Conservation (phyloP, 106 monocot species). For the Amphibolis antarctica region DNA sequence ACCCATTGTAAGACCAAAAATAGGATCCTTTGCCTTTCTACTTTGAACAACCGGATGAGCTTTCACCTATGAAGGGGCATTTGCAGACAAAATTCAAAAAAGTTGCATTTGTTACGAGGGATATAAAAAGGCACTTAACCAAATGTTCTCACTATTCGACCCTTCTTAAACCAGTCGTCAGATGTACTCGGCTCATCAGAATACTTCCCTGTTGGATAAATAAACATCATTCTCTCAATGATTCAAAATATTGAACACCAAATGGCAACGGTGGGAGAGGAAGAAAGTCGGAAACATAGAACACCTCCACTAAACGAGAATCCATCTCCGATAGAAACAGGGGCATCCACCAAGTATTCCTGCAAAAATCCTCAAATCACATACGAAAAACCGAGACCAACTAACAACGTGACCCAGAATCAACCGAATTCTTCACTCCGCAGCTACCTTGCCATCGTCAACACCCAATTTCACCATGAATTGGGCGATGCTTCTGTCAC, state of each 20-base stretch:
- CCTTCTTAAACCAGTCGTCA: slow-evolving; percentile 85
- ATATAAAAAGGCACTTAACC: background rate
- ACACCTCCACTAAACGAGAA: slow-evolving; percentile 87
- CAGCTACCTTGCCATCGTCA: slow-evolving; percentile 36
- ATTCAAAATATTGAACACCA: background rate
- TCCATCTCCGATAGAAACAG: slow-evolving; percentile 68
- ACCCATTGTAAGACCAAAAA: slow-evolving; percentile 94
- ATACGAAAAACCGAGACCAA: background rate
- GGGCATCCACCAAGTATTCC: slow-evolving; percentile 86
- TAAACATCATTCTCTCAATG: too few species aligned
- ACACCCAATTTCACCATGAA: slow-evolving; percentile 13
- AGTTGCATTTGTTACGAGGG: too few species aligned
- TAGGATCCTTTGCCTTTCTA: slow-evolving; percentile 89
- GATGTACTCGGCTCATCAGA: slow-evolving; percentile 56
- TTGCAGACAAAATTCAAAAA: background rate
- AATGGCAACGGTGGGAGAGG: background rate
- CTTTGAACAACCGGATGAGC: slow-evolving; percentile 64
- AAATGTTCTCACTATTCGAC: slow-evolving; percentile 42
- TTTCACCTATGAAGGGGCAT: slow-evolving; percentile 41
- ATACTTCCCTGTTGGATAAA: slow-evolving; percentile 60
- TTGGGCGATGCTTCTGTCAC: too few species aligned
- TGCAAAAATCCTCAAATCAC: slow-evolving; percentile 12
- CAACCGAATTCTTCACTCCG: background rate
- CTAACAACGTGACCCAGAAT: background rate
- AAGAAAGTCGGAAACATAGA: slow-evolving; percentile 1